Base-by-base conservation (phyloP, 306 rosid genomes). In the Castanea crenata region DNA sequence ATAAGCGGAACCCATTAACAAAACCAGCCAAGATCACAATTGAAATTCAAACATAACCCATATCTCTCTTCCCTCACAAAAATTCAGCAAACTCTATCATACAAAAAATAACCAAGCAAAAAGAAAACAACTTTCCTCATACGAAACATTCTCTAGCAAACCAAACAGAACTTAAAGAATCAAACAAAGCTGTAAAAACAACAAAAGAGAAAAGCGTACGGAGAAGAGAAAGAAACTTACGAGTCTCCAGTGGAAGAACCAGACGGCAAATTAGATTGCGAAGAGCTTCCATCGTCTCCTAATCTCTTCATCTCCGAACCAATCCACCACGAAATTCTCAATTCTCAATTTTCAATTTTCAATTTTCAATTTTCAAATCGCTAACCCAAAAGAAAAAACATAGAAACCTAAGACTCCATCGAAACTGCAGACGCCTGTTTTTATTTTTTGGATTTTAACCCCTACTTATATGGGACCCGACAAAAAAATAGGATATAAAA, bases 181-280 rank as follows among this genome's bases (percentile, higher is more conserved):
- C 65, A 59, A 55, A 29, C 77, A 81, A 81, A 68, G 75, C 54
- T 49, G 5, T 3, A 41, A 41, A 41, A 41, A 41, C 52, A 6
- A 44, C 27, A 69, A 51, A 75, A 71, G 85, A 80, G 64, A 56
- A 8, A 78, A 65, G 55, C 78, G 74, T 20, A 81, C 29, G 11
- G 46, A 38, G 46, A 38, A 55, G 46, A 70, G 68, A 74, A 56
- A n/a, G 54, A 74, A 65, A 75, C 93, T 74, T 87, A 92, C 97
- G 93, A 89, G 84, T 90, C 91, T 51, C 76, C 88, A 44, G 90
- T 87, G 6, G 93, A 87, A 27, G 97, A 85, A 69, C 72, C 74
- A 74, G 83, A 79, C 51, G 11, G 46, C 46, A 38, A 38, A 8
- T 38, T 38, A 38, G 46, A 38, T 38, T 86, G 92, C 79, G 92